Evolutionary conservation across 2,329 filamentous ascomycete genomes (phyloP), one percentile per base, ranked within the genome.

Genomic region (Fusarium pseudonygamai): DNA sequence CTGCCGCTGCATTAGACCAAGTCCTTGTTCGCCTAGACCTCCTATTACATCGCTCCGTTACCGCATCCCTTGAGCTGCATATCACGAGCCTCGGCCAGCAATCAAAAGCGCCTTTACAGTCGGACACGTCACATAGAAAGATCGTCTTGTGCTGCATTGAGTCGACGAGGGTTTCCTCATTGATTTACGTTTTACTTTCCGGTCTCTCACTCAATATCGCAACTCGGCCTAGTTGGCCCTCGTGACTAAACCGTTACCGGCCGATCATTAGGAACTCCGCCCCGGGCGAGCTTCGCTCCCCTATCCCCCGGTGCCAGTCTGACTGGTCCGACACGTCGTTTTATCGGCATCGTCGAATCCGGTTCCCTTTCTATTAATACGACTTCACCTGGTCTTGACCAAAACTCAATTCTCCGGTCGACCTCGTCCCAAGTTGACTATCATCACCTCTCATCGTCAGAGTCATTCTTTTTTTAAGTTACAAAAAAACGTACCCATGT

Each of bases 401-500:
- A 67, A 53, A 22, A 24, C 42, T 47, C 56, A 49, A 52, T 34
- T 55, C 42, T 53, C 57, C 74, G 67, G 75, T 74, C 77, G 81
- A 76, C 77, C 69, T 72, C 78, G 78, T 74, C 79, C 77, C 73
- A 73, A 75, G 77, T 74, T 77, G 74, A 71, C 73, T 60, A 60
- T 65, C 55, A 62, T 39, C 40, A 39, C 65, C 69, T 66, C 65
- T 65, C 71, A 71, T 70, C 75, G 74, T 74, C 70, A 71, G 74
- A 78, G 74, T 77, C 79, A 77, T 75, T 78, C 77, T 76, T 80
- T 78, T 73, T 52, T 57, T 67, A 72, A 74, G 40, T 58, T 70
- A 68, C 71, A 69, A 77, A 72, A 76, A 75, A 80, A 79, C 78
- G 80, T 77, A 76, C 80, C 79, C 79, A 85, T 85, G 84, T 84